Evolutionary conservation across 129 eudicot genomes (phyloP), one percentile per base, ranked within the genome.

Genomic region (Helichrysum umbraculigerum): DNA sequence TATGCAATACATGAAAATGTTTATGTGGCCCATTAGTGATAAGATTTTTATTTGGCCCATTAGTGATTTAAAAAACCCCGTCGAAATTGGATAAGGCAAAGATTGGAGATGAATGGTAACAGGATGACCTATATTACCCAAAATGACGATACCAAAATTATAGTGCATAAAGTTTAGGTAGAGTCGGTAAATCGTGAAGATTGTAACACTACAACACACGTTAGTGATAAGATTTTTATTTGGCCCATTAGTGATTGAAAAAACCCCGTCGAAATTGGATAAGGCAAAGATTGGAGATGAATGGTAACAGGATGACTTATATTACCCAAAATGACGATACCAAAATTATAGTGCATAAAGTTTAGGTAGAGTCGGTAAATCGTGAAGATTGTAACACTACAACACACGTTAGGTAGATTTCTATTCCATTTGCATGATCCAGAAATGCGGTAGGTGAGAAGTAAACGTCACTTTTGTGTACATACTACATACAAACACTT

Each of bases 361-460:
- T 39, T 44, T 70, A 59, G 34, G 44, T 59, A 60, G 33, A 42
- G 58, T 7, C n/a, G 6, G 77, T 32, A 47, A 22, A 61, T 70
- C 72, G 28, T 14, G 50, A 6, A 66, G 70, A 73, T 72, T 50
- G 57, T 57, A 34, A 71, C 56, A 70, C 76, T 44, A 19, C 44
- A 50, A 71, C 70, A 60, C 66, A 33, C 14, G 60, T 64, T 79
- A 72, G 78, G 70, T 79, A 60, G 66, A 21, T 20, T 20, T 66
- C 29, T 73, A 25, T 41, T 54, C 54, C 14, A 79, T 30, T 65
- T 60, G 83, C 41, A 71, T 28, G 72, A 35, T 39, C 34, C 30
- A 32, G 28, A 66, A 65, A 73, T 15, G 4, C 14, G 35, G 69
- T 79, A 72, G 83, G 83, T 72, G 78, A 72, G 54, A 63, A 39